Percentiles rank a stretch among this genome's conserved stretches.
Conservation (phyloP, 495 filamentous ascomycete species). For the Daldinia childiae region DNA sequence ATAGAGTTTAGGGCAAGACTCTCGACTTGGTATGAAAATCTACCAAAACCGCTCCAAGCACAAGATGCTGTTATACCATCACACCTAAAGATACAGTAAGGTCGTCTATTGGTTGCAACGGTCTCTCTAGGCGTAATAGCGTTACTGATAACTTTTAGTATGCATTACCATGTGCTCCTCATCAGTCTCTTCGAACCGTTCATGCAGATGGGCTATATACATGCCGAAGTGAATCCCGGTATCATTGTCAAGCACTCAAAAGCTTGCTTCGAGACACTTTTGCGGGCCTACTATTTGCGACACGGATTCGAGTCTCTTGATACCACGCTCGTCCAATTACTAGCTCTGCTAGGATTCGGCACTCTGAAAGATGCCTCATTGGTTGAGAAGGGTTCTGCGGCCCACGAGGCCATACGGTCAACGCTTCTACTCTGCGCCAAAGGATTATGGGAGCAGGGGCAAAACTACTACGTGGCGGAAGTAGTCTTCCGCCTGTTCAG, state of each 20-base stretch:
- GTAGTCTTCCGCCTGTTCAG: conserved; percentile 28
- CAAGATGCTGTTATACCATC: conserved; percentile 46
- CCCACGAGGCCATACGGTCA: conserved; percentile 26
- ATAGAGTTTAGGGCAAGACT: conserved; percentile 42
- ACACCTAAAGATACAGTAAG: conserved; percentile 47
- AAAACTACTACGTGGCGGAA: conserved; percentile 36
- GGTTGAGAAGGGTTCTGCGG: conserved; percentile 17
- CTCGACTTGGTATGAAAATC: conserved; percentile 39
- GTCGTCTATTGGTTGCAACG: neutral
- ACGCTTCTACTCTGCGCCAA: conserved; percentile 37
- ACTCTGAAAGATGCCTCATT: conserved; percentile 16
- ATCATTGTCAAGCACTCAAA: conserved; percentile 35
- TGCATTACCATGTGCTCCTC: conserved; percentile 33
- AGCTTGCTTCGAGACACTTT: conserved; percentile 44
- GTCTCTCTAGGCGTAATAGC: neutral
- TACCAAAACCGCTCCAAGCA: conserved; percentile 49
- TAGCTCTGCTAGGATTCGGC: conserved; percentile 32
- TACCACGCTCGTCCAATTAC: conserved; percentile 20
- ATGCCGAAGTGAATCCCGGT: conserved; percentile 29
- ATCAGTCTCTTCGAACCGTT: conserved; percentile 37
- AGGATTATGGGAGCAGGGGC: conserved; percentile 36
- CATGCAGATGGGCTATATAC: conserved; percentile 27
- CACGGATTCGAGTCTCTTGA: conserved; percentile 51
- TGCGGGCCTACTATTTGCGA: conserved; percentile 54
- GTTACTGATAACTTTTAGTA: conserved; percentile 15